Conservation (phyloP, 2,329 filamentous ascomycete species). For the Thermomyces lanuginosus region DNA sequence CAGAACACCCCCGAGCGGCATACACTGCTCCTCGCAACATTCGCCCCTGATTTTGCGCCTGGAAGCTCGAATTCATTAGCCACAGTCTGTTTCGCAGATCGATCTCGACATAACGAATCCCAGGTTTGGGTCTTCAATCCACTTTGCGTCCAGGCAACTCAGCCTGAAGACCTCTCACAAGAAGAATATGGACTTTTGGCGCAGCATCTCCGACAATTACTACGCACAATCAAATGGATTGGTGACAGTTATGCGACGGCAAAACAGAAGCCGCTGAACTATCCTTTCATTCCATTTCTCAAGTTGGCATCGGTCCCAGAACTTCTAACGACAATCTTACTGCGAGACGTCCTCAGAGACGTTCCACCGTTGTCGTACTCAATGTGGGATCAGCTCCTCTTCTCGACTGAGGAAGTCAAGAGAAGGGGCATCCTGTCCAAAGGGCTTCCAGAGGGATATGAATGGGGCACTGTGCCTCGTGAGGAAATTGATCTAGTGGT, state of each 20-base stretch:
- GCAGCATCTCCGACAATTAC: constrained; percentile 1
- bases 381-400: constrained; percentile 2
- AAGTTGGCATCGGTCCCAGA: constrained; percentile 1
- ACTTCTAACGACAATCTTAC: background rate
- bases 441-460: constrained; percentile 2
- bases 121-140: constrained; percentile 2
- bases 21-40: background rate
- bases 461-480: constrained; percentile 1
- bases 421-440: background rate
- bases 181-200: constrained; percentile 1
- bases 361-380: background rate
- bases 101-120: constrained; percentile 3
- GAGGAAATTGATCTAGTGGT: constrained; percentile 1
- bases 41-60: background rate
- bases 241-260: constrained; percentile 1
- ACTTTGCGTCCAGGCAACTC: constrained; percentile 1
- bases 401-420: constrained; percentile 2
- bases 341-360: background rate
- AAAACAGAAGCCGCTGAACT: constrained; percentile 1
- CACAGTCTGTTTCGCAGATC: constrained; percentile 1
- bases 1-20: constrained; percentile 3
- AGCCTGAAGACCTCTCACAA: background rate
- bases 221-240: constrained; percentile 1
- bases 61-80: background rate
- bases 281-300: constrained; percentile 2